Percentiles rank a stretch among this genome's conserved stretches.
phyloP scores from a whole-genome alignment of 257 asterid genomes.

The Plantago major region DNA sequence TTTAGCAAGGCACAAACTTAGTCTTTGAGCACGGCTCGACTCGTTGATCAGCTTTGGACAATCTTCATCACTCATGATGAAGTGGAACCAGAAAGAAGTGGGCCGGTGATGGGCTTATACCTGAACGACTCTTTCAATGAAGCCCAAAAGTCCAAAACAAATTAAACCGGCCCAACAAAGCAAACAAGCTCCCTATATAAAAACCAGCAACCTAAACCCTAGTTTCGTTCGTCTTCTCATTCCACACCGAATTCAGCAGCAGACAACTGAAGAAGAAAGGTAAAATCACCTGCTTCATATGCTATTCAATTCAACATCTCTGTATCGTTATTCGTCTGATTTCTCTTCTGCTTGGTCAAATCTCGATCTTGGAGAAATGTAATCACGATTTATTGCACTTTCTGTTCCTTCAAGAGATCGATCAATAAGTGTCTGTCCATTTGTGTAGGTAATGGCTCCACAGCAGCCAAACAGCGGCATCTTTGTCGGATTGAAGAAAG shows the following conservation, averaged over 20 bases:
- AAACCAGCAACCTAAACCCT: neutral
- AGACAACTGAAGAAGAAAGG: neutral
- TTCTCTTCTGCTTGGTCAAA: too few species aligned
- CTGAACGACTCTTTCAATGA: neutral
- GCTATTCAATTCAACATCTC: too few species aligned
- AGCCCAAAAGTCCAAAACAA: conserved; percentile 2
- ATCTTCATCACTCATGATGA: too few species aligned
- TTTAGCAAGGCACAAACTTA: too few species aligned
- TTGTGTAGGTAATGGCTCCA: conserved; percentile 41
- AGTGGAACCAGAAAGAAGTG: too few species aligned
- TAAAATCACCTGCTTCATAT: neutral
- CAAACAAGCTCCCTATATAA: neutral
- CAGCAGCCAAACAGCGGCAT: conserved; percentile 44
- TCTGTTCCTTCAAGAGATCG: too few species aligned
- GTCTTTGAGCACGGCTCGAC: too few species aligned
- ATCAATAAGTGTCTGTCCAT: neutral
- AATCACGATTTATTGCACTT: too few species aligned
- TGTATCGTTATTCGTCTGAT: too few species aligned
- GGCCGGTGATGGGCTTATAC: too few species aligned
- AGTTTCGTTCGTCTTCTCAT: neutral
- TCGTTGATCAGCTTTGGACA: too few species aligned
- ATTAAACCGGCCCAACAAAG: neutral
- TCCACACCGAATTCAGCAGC: neutral
- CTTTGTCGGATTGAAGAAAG: conserved; percentile 45
- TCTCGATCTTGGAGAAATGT: too few species aligned